Conservation (phyloP, 2,329 filamentous ascomycete genomes). For the Drechmeria coniospora region DNA sequence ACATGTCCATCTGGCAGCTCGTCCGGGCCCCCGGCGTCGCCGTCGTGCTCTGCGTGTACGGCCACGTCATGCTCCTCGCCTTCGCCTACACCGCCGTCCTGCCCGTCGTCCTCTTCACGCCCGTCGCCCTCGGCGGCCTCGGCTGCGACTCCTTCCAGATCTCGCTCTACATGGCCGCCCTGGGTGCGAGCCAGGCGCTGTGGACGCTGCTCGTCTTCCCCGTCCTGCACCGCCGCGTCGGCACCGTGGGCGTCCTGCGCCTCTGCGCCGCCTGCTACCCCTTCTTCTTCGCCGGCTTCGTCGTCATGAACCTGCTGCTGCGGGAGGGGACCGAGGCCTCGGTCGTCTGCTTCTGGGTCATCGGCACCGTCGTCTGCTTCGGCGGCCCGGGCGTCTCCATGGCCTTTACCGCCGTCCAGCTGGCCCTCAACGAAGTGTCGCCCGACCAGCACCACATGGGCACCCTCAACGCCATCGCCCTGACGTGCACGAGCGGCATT, state of each 20-base stretch:
- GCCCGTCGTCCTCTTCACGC: slow-evolving; percentile 55
- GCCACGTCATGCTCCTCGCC: slow-evolving; percentile 51
- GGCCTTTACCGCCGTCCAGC: slow-evolving; percentile 56
- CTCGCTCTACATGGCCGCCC: slow-evolving; percentile 47
- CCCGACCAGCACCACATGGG: slow-evolving; percentile 50
- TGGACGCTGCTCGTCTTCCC: slow-evolving; percentile 63
- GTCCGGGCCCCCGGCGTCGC: slow-evolving; percentile 47
- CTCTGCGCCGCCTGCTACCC: slow-evolving; percentile 42
- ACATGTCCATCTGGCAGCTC: slow-evolving; percentile 23
- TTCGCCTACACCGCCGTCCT: slow-evolving; percentile 57
- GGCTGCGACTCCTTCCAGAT: slow-evolving; percentile 48
- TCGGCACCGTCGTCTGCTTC: slow-evolving; percentile 26
- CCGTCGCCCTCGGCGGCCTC: slow-evolving; percentile 46
- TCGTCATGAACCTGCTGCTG: slow-evolving; percentile 35
- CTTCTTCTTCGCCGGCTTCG: slow-evolving; percentile 43
- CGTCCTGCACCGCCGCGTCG: slow-evolving; percentile 45
- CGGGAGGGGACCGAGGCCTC: slow-evolving; percentile 20
- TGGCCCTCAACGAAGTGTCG: slow-evolving; percentile 59
- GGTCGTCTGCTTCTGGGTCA: slow-evolving; percentile 39
- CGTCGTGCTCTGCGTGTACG: slow-evolving; percentile 50
- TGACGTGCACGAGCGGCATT: slow-evolving; percentile 46
- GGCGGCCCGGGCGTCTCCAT: slow-evolving; percentile 47
- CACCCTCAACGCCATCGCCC: slow-evolving; percentile 47
- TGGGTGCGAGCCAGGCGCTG: slow-evolving; percentile 49
- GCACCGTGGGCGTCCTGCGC: slow-evolving; percentile 50